phyloP scores from a whole-genome alignment of 495 filamentous ascomycete genomes.

The Penicillium cosmopolitanum region DNA sequence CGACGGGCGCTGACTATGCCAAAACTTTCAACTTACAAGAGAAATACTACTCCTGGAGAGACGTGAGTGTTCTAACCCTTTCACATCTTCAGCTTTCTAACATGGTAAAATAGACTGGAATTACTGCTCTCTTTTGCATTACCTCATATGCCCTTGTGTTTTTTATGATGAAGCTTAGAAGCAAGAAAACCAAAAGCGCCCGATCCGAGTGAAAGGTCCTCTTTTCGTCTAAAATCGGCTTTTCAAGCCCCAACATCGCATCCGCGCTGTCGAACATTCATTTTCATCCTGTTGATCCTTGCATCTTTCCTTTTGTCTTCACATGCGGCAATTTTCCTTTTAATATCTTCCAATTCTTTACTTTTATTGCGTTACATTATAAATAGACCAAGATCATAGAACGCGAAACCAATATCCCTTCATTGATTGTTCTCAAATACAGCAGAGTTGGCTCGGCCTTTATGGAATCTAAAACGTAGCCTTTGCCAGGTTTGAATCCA shows the following conservation, averaged over 20 bases:
- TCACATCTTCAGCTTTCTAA: constrained; percentile 16
- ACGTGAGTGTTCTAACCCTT: constrained; percentile 29
- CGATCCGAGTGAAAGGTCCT: constrained; percentile 24
- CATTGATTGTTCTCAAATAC: no score
- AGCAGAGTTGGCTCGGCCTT: no score
- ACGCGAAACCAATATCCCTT: no score
- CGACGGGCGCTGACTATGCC: constrained; percentile 42
- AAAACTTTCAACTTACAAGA: constrained; percentile 43
- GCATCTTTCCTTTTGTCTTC: neutral
- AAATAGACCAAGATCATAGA: no score
- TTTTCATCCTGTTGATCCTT: neutral
- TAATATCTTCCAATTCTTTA: no score
- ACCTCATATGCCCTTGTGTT: constrained; percentile 43
- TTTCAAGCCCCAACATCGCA: no score
- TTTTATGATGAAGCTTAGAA: constrained; percentile 49
- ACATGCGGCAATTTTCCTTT: no score
- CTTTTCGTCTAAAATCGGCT: neutral
- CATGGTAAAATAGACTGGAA: constrained; percentile 33
- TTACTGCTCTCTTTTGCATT: constrained; percentile 48
- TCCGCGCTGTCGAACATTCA: no score
- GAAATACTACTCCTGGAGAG: constrained; percentile 50
- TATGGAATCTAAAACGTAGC: constrained; percentile 20
- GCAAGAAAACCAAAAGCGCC: constrained; percentile 48
- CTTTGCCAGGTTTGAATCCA: constrained; percentile 20
- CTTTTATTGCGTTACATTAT: no score